These are phyloP conservation scores for Hirsutella rhossiliensis DNA, from an alignment of 2,329 filamentous ascomycete genomes.

Conservation along the genomic window DNA sequence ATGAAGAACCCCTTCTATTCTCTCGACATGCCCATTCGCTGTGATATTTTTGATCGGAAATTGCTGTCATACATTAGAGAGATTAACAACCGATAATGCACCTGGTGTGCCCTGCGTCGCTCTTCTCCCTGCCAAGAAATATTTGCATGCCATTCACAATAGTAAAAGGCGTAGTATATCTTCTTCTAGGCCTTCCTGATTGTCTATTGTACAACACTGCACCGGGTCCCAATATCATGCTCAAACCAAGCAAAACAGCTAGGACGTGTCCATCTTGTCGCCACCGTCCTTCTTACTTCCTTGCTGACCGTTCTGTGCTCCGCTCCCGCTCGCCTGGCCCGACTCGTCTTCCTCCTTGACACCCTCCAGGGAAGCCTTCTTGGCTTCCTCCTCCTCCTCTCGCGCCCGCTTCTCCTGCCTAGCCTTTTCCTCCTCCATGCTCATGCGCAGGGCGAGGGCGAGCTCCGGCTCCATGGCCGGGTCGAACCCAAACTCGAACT, in stretches of 20 bases:
- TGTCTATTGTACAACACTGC: no score
- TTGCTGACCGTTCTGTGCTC: constrained; percentile 23
- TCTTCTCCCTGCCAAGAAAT: no score
- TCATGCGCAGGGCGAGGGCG: constrained; percentile 89
- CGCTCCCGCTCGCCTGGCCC: constrained; percentile 32
- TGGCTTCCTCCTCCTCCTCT: constrained; percentile 59
- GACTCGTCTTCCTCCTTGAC: constrained; percentile 72
- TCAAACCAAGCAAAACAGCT: constrained; percentile 1
- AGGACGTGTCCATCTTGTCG: constrained; percentile 86
- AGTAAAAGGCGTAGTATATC: no score
- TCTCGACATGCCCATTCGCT: constrained; percentile 91
- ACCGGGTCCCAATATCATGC: no score
- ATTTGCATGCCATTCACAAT: no score
- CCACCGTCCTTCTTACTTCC: constrained; percentile 39
- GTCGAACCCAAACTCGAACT: constrained; percentile 69
- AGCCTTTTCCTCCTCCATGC: constrained; percentile 95
- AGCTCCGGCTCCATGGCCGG: constrained; percentile 86
- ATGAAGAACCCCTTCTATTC: constrained; percentile 99
- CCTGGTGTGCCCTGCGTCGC: background rate
- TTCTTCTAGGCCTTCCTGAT: no score
- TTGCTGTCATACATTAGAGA: constrained; percentile 69
- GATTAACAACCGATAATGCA: constrained; percentile 42
- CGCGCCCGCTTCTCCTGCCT: constrained; percentile 77
- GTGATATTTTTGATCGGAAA: constrained; percentile 88
- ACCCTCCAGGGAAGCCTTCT: constrained; percentile 65